Evolutionary conservation across 2,329 filamentous ascomycete genomes (phyloP), one percentile per base, ranked within the genome.

Genomic region (Zasmidium citrigriseum): DNA sequence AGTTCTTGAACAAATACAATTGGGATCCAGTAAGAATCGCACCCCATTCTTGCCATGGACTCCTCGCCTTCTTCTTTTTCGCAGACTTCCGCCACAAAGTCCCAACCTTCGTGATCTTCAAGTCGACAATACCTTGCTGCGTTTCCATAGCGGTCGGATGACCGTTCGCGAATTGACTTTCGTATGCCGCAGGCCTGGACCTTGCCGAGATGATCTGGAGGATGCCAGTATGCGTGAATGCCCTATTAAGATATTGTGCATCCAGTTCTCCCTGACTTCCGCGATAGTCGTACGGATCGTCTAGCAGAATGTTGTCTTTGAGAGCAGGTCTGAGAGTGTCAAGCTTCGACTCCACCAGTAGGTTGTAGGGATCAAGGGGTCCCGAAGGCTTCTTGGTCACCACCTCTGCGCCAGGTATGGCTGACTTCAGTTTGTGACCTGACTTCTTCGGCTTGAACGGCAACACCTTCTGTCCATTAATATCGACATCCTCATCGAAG

Each of bases 11-110:
- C 74, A 99, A 91, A 74, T 97, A 99, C 7, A 99, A 83, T 70
- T 97, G 93, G 4, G 95, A 96, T n/a, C 93, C 91, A 0, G 95
- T 99, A 25, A 99, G 82, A 58, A 99, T 89, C 22, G 92, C 95
- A 53, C 95, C 95, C 95, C 95, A 99, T 81, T 99, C 95, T 72
- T 97, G 93, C 95, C 95, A 99, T 1, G 95, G 93, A 11, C 93
- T 97, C 46, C 93, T 85, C 0, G 92, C 89, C 75, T 96, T 96
- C 77, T 93, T 96, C 77, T 96, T 97, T 77, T 96, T 98, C 1
- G 83, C 79, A 64, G 96, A 92, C 72, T 99, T 99, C 46, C 95
- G 87, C 95, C 95, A 99, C 27, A 99, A 74, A 1, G 96, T 79
- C 3, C 95, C 95, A 51, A 99, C 93, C 74, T 98, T 99, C 46